Conservation (phyloP, 1,284 basidiomycete genomes). For the Afroboletus lepidellus region DNA sequence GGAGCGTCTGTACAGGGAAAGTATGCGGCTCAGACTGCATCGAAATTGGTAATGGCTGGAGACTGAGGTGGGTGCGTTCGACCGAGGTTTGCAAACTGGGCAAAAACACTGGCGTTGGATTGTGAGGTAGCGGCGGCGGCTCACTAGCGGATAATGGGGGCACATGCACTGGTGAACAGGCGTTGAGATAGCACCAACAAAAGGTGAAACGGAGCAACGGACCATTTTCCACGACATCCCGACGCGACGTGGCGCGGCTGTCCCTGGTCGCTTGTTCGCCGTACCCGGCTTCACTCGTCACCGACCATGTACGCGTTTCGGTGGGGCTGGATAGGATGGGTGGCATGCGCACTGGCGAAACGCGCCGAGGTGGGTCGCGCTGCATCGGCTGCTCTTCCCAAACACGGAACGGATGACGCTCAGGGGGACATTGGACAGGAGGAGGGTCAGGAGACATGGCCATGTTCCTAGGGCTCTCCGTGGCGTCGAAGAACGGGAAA, state of each 20-base stretch:
- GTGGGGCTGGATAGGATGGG: not conserved
- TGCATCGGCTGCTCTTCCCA: slow-evolving; percentile 23
- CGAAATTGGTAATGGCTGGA: not conserved
- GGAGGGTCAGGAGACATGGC: not conserved
- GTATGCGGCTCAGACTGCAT: slow-evolving; percentile 1
- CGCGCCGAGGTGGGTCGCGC: slow-evolving; percentile 12
- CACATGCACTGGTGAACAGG: slow-evolving; percentile 5
- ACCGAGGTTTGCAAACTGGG: not conserved
- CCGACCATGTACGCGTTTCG: not conserved
- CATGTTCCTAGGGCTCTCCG: not conserved
- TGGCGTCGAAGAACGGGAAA: not conserved
- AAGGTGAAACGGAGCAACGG: not conserved
- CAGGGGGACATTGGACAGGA: not conserved
- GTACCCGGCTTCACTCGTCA: not conserved
- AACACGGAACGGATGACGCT: slow-evolving; percentile 28
- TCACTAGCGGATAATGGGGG: not conserved
- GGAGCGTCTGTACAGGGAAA: not conserved
- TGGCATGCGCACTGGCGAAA: slow-evolving; percentile 12
- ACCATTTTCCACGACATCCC: slow-evolving; percentile 11
- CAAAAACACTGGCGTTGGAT: not conserved
- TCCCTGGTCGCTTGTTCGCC: not conserved
- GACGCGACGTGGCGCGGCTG: not conserved
- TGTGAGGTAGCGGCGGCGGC: not conserved
- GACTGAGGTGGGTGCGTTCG: not conserved
- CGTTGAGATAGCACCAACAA: slow-evolving; percentile 10